Base-by-base conservation (phyloP, 805 yeast species). In the Yarrowia deformans region DNA sequence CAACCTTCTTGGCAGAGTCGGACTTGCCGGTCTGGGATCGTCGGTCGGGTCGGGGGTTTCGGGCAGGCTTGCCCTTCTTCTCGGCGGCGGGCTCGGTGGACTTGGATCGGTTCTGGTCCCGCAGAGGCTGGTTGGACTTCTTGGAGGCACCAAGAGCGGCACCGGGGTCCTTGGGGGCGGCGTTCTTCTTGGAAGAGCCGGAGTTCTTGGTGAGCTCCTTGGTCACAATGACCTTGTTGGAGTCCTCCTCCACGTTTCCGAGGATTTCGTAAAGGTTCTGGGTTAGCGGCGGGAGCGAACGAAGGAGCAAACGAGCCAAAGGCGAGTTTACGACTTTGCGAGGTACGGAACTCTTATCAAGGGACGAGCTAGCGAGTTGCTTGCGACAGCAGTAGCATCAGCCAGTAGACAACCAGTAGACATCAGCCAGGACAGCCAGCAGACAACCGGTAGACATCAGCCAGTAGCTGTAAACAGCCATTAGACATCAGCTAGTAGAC, bases 91-190 rank as follows among this genome's bases (percentile, higher is more conserved):
- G 56, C 37, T 48, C 69, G 42, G 69, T 39, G 45, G 69, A 79
- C 74, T 78, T 81, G 71, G 83, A 78, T 73, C 79, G 81, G 84
- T 85, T 81, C 81, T 85, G 85, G 71, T 79, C 71, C 75, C 86
- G 85, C 85, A 95, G 95, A 80, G 89, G 87, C 78, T 81, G 78
- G 84, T 86, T 88, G 85, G 56, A 48, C 68, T 83, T 87, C 81
- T 83, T 88, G 80, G 88, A 82, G 72, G 96, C 97, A 75, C 92
- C 97, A 78, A 92, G 97, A 84, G 95, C 93, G 71, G 95, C 87
- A 71, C 83, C 88, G 79, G 91, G 61, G 50, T 66, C 97, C 70
- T 70, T 70, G 71, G 73, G 70, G 66, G 76, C 74, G 69, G 74
- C 77, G 71, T 88, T 80, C 86, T 93, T 93, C 87, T 90, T 92